Evolutionary conservation across 495 filamentous ascomycete species (phyloP).

Genomic region (Rhypophila decipiens): DNA sequence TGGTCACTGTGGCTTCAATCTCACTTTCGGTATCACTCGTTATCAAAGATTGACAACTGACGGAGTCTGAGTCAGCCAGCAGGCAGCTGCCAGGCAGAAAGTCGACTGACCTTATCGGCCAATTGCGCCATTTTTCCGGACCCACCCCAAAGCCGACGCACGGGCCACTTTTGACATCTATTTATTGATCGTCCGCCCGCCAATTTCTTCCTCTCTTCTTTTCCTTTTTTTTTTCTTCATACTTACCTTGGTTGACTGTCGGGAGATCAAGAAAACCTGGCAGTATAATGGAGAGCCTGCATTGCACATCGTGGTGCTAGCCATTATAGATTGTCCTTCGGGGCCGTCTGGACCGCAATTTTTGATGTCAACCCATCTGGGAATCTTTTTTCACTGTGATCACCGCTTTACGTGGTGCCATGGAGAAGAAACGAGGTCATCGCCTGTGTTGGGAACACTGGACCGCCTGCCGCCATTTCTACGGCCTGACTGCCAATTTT

Average conservation of each 20-base stretch:
- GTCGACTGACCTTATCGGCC: no score
- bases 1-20: no score
- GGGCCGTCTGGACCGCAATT: conserved; percentile 33
- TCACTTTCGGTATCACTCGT: no score
- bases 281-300: conserved; percentile 23
- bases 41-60: no score
- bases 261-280: conserved; percentile 26
- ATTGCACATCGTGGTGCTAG: conserved; percentile 32
- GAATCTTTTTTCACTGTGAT: conserved; percentile 26
- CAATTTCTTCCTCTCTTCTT: conserved; percentile 3
- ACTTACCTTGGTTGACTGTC: conserved; percentile 31
- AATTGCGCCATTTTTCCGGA: no score
- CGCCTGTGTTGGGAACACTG: no score
- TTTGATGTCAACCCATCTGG: conserved; percentile 20
- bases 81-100: no score
- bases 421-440: conserved; percentile 26
- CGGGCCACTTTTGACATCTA: background rate
- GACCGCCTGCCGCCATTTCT: no score
- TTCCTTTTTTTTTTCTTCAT: conserved; percentile 26
- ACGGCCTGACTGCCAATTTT: no score
- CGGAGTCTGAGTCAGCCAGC: no score
- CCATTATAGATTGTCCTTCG: conserved; percentile 30
- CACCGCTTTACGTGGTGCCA: conserved; percentile 16
- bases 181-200: conserved; percentile 5
- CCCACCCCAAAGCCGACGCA: no score